Percentiles rank a stretch among this genome's conserved stretches.
These are phyloP conservation scores for Phylloporus scabripes DNA, from an alignment of 768 basidiomycete genomes.

Conservation along the genomic window DNA sequence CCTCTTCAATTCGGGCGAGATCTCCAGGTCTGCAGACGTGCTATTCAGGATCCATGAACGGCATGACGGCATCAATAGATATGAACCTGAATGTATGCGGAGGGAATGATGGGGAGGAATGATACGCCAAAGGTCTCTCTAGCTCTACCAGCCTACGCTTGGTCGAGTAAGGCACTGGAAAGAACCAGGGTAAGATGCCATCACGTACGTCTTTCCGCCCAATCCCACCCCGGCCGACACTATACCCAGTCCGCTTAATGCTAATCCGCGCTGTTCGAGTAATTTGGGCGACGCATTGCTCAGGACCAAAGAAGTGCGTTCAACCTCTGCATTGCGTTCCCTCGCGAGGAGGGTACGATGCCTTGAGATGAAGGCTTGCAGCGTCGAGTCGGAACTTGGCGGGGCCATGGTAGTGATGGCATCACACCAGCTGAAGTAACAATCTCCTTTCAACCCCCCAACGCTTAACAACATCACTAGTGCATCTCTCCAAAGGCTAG, in stretches of 20 bases:
- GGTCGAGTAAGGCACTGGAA: constrained; percentile 21
- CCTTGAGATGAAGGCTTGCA: constrained; percentile 58
- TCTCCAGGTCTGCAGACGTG: constrained; percentile 66
- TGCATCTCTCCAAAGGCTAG: too few relatives aligned
- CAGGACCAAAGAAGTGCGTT: constrained; percentile 69
- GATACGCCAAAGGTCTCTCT: constrained; percentile 77
- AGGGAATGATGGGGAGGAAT: constrained; percentile 64
- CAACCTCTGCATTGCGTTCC: constrained; percentile 84
- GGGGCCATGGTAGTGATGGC: constrained; percentile 2
- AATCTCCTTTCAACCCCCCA: too few relatives aligned
- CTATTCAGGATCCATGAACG: constrained; percentile 7
- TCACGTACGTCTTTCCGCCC: constrained; percentile 81
- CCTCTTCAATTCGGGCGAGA: constrained; percentile 77
- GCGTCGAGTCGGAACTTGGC: constrained; percentile 21
- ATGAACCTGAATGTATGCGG: constrained; percentile 78
- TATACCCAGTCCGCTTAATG: constrained; percentile 67
- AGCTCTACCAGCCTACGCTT: constrained; percentile 77
- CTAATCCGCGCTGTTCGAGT: constrained; percentile 84
- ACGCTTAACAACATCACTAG: too few relatives aligned
- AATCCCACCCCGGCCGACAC: constrained; percentile 75
- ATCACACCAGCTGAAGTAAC: background rate
- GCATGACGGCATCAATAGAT: background rate
- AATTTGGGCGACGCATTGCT: constrained; percentile 79
- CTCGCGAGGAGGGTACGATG: constrained; percentile 60
- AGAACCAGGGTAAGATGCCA: background rate